A percentile compares a stretch with the other conserved stretches of the same genome.
phyloP scores from a whole-genome alignment of 257 asterid genomes.

The Solanum medicagineum region DNA sequence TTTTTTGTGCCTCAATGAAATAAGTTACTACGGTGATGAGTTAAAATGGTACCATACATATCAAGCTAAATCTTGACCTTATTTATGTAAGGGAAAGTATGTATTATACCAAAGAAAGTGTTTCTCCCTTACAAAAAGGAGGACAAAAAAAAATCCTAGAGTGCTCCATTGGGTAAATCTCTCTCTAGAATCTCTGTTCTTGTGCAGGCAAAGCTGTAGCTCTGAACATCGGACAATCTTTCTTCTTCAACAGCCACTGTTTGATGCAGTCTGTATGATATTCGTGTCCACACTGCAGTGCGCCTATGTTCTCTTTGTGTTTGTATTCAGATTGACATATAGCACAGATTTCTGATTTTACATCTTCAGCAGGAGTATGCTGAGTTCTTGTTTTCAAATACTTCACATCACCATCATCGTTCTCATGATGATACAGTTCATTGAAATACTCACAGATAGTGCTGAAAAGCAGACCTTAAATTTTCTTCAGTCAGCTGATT shows the following conservation, averaged over 20 bases:
- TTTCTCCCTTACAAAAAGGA: background rate
- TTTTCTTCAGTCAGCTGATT: too few relatives aligned
- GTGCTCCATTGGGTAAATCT: background rate
- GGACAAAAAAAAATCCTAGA: background rate
- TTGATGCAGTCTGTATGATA: slow-evolving; percentile 1
- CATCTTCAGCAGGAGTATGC: background rate
- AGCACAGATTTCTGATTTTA: background rate
- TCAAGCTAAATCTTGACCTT: too few relatives aligned
- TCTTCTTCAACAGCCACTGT: background rate
- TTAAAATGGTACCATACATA: too few relatives aligned
- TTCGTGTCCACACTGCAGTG: background rate
- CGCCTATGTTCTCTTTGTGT: background rate
- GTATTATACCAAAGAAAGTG: background rate
- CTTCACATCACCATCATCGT: background rate
- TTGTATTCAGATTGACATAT: background rate
- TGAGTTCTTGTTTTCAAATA: background rate
- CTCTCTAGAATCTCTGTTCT: background rate
- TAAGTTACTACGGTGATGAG: too few relatives aligned
- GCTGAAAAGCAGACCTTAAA: too few relatives aligned
- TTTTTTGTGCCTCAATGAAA: too few relatives aligned
- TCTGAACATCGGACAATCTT: background rate
- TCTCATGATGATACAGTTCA: too few relatives aligned
- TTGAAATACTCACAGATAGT: too few relatives aligned
- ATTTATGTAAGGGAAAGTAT: too few relatives aligned
- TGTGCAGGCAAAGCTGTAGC: background rate